Evolutionary conservation across 306 rosid genomes (phyloP), one percentile per base, ranked within the genome.

Genomic region (Macrotyloma uniflorum): DNA sequence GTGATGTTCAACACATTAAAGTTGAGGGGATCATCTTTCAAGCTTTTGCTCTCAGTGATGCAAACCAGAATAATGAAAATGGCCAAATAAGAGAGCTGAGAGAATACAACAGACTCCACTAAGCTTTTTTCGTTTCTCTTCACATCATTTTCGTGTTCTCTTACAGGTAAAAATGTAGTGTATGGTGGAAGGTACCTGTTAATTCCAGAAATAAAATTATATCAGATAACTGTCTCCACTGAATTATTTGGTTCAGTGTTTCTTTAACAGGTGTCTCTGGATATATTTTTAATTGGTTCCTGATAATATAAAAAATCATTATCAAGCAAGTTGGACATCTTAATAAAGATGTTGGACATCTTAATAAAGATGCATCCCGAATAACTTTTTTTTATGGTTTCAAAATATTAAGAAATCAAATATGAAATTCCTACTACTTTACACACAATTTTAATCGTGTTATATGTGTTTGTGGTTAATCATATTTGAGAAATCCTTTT

Each of bases 11-110:
- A 33, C 0, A 89, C 86, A 35, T 63, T 92, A n/a, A 92, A 91
- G 77, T 91, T 93, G 78, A 94, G 88, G 2, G 93, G 93, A 45
- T 92, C 98, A 8, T 89, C 83, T 71, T 67, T 92, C 45, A 94
- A 43, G 83, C 85, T 85, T 45, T 84, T 23, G 22, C 84, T 86
- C 68, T 94, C 97, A 0, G 91, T 88, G 67, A 92, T 80, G 66
- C 94, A 94, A 12, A 90, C 69, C 16, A 92, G 77, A 76, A 88
- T 83, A 15, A 90, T 80, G 83, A 90, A 92, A 36, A 90, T 80
- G 19, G 68, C 85, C 47, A 94, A 16, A 57, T 84, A 90, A 4
- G 97, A 84, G 43, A 94, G 89, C 3, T 86, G 88, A 30, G 98
- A 92, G 46, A 91, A 78, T 15, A 78, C 7, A 49, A 84, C 45